Base-by-base conservation (phyloP, 768 basidiomycete species). In the Lentinus brumalis region DNA sequence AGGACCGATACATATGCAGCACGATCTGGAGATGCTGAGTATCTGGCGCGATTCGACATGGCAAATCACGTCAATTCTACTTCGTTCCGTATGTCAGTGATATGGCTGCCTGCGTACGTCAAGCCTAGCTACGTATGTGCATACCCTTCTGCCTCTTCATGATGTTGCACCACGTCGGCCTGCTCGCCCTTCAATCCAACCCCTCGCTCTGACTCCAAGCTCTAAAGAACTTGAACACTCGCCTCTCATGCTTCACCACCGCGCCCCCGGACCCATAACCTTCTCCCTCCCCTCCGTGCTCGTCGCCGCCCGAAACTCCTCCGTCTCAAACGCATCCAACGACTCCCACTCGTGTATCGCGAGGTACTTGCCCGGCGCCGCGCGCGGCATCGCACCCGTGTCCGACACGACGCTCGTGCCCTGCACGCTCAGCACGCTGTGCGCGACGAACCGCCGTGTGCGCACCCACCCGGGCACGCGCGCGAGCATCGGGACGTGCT, bases 401-500 rank as follows among this genome's bases (percentile, higher is more conserved):
- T 12, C 47, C 11, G n/a, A 18, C n/a, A 29, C 47, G 35, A 35
- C 18, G 12, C 18, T 49, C 73, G 26, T 64, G 66, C 30, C 53
- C 51, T 9, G 66, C 70, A 31, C 50, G 45, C 42, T 39, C 44
- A 38, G 56, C 57, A 12, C 50, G 42, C 32, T 67, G 62, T 40
- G 56, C 59, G 9, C 79, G 70, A 68, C 71, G 62, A 77, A 83
- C 45, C 81, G 74, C 57, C 72, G 69, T 2, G 77, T 79, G 39
- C 78, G 73, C 18, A 75, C 54, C 77, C 80, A 81, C 6, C 74
- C 76, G 3, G 81, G 80, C 11, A 70, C 71, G 49, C 68, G 70
- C 26, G 74, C 67, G 45, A 83, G 73, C 60, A 79, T 63, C 50
- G 73, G 72, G 38, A 70, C 60, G 41, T 69, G 66, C 58, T 70